Evolutionary conservation across 2,329 filamentous ascomycete genomes (phyloP).

Genomic region (Botryotinia convoluta): DNA sequence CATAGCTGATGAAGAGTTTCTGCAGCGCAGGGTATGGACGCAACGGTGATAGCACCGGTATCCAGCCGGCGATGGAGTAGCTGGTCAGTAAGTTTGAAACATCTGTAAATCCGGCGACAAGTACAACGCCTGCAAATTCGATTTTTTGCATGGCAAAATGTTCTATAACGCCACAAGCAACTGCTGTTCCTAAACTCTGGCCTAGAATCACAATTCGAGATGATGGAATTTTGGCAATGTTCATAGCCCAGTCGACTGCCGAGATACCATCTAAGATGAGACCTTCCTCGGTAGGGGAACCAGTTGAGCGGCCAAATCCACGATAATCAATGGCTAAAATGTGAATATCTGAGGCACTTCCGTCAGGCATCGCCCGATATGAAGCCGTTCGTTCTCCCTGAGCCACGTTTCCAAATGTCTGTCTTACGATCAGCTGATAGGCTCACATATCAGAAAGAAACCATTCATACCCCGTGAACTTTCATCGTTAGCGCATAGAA

Average conservation of each 20-base stretch:
- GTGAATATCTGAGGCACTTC: constrained; percentile 68
- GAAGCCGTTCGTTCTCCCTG: constrained; percentile 73
- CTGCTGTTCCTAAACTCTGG: constrained; percentile 85
- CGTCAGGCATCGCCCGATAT: constrained; percentile 73
- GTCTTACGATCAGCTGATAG: constrained; percentile 24
- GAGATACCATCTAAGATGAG: constrained; percentile 76
- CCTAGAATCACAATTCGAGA: constrained; percentile 77
- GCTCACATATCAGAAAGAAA: constrained; percentile 16
- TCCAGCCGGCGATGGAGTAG: constrained; percentile 74
- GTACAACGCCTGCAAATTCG: constrained; percentile 75
- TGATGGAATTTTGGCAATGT: constrained; percentile 61
- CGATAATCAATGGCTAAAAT: constrained; percentile 89
- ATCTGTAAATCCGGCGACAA: constrained; percentile 77
- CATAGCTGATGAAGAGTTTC: constrained; percentile 55
- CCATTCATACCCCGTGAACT: constrained; percentile 60
- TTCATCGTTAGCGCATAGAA: constrained; percentile 23
- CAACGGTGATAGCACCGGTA: constrained; percentile 78
- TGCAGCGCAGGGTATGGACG: constrained; percentile 63
- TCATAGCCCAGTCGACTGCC: constrained; percentile 69
- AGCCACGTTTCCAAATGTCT: constrained; percentile 85
- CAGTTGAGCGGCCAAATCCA: constrained; percentile 78
- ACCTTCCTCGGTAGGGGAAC: constrained; percentile 76
- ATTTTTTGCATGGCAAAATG: constrained; percentile 58
- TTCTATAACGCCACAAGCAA: constrained; percentile 72
- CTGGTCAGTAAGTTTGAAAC: constrained; percentile 68